Evolutionary conservation across 2,329 filamentous ascomycete genomes (phyloP).

Genomic region (Torrubiella hemipterigena): DNA sequence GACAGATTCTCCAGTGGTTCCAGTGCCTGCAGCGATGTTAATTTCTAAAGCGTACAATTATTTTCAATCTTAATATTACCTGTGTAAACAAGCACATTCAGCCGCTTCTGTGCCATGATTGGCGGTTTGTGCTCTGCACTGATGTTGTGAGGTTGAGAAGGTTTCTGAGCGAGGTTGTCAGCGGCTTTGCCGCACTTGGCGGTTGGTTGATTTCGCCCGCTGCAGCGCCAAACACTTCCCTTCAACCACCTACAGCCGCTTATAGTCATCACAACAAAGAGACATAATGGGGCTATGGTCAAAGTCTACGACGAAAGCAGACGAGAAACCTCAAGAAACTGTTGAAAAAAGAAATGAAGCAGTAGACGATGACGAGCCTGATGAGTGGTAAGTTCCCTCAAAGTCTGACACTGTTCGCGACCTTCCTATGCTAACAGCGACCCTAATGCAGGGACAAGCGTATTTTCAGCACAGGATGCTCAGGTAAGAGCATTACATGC

Average conservation of each 20-base stretch:
- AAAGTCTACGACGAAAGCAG: too few relatives aligned
- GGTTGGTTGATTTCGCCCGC: too few relatives aligned
- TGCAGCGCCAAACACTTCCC: too few relatives aligned
- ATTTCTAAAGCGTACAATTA: background rate
- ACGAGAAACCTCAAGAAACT: conserved; percentile 33
- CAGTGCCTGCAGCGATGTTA: conserved; percentile 47
- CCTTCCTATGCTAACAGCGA: conserved; percentile 13
- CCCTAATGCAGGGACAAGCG: conserved; percentile 69
- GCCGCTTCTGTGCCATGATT: conserved; percentile 52
- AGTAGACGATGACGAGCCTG: conserved; percentile 72
- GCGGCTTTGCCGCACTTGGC: too few relatives aligned
- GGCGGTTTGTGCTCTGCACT: too few relatives aligned
- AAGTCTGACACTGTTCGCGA: too few relatives aligned
- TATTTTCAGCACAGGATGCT: conserved; percentile 92
- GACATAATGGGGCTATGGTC: too few relatives aligned
- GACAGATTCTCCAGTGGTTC: conserved; percentile 79
- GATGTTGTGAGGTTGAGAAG: too few relatives aligned
- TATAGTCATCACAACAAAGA: too few relatives aligned
- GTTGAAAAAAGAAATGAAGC: conserved; percentile 23
- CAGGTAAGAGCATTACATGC: conserved; percentile 43
- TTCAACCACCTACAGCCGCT: too few relatives aligned
- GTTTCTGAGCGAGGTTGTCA: too few relatives aligned
- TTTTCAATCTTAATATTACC: conserved; percentile 34
- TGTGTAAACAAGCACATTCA: conserved; percentile 91
- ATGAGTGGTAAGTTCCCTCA: conserved; percentile 65